Conservation (phyloP, 2,329 filamentous ascomycete species). For the Colletotrichum musicola region DNA sequence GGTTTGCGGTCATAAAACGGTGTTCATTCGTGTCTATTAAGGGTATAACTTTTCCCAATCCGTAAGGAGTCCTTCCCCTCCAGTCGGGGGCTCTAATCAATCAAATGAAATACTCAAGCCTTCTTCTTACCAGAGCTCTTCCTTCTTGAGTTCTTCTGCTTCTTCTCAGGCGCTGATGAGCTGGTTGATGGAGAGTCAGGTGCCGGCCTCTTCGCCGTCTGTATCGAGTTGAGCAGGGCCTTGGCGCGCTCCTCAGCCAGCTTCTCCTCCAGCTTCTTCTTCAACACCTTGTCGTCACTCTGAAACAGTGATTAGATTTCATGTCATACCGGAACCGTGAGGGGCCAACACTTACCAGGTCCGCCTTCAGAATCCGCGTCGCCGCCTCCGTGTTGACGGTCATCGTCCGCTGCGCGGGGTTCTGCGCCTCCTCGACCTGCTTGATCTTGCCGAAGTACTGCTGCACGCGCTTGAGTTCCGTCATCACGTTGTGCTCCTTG, state of each 20-base stretch:
- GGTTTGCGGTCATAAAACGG: too few relatives aligned
- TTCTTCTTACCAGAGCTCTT: slow-evolving; percentile 41
- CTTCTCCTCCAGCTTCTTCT: slow-evolving; percentile 65
- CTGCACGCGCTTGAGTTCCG: slow-evolving; percentile 86
- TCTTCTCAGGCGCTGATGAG: slow-evolving; percentile 47
- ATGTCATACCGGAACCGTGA: rapidly evolving
- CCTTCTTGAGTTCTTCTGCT: slow-evolving; percentile 46
- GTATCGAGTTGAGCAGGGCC: slow-evolving; percentile 61
- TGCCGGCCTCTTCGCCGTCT: slow-evolving; percentile 57
- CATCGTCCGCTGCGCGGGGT: slow-evolving; percentile 64
- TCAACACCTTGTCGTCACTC: slow-evolving; percentile 66
- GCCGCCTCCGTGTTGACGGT: slow-evolving; percentile 82
- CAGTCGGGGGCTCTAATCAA: background rate
- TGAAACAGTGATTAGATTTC: slow-evolving; percentile 40
- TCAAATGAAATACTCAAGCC: slow-evolving; percentile 4
- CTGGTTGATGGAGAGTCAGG: slow-evolving; percentile 47
- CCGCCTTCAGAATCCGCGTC: slow-evolving; percentile 84
- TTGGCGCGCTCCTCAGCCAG: slow-evolving; percentile 69
- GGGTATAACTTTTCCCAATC: slow-evolving; percentile 20
- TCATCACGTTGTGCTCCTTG: slow-evolving; percentile 87
- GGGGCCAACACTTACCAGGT: slow-evolving; percentile 68
- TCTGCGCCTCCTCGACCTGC: slow-evolving; percentile 70
- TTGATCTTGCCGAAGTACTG: slow-evolving; percentile 96
- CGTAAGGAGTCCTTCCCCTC: background rate
- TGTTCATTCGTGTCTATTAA: background rate